Conservation (phyloP, 208 protist species). For the Leishmania martiniquensis region DNA sequence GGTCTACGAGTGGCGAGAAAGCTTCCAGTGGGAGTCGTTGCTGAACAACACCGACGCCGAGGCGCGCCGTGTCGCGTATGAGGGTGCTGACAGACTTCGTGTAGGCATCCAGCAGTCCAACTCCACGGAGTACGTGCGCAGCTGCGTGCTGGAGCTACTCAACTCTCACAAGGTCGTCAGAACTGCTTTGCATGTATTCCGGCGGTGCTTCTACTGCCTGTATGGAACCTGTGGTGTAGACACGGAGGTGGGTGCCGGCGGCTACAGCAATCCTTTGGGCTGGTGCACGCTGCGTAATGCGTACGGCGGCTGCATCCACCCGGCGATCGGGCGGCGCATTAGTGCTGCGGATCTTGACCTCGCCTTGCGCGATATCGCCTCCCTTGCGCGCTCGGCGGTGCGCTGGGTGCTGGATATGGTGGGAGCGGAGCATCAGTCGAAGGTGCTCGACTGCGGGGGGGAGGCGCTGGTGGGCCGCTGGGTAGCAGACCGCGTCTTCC, state of each 20-base stretch:
- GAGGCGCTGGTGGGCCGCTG: conserved; percentile 60
- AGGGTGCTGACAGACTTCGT: conserved; percentile 6
- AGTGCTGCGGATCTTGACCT: conserved; percentile 54
- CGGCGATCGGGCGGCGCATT: conserved; percentile 46
- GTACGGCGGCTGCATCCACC: conserved; percentile 83
- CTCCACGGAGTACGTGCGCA: conserved; percentile 47
- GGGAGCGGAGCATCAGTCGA: conserved; percentile 33
- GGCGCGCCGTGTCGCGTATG: conserved; percentile 8
- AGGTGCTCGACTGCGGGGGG: conserved; percentile 33
- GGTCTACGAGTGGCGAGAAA: conserved; percentile 57
- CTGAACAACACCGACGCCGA: conserved; percentile 42
- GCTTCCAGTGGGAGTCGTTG: conserved; percentile 84
- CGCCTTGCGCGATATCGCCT: conserved; percentile 74
- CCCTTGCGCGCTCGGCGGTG: conserved; percentile 64
- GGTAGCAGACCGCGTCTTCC: conserved; percentile 72
- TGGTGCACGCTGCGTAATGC: conserved; percentile 71
- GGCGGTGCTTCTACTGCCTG: conserved; percentile 87
- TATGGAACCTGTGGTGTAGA: conserved; percentile 74
- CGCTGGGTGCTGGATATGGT: conserved; percentile 68
- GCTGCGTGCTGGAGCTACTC: conserved; percentile 54
- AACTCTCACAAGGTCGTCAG: conserved; percentile 32
- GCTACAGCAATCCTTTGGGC: conserved; percentile 40
- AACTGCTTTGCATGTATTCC: conserved; percentile 65
- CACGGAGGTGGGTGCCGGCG: conserved; percentile 57
- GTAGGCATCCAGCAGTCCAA: conserved; percentile 30